phyloP scores from a whole-genome alignment of 768 basidiomycete genomes.

The Kwoniella pini region DNA sequence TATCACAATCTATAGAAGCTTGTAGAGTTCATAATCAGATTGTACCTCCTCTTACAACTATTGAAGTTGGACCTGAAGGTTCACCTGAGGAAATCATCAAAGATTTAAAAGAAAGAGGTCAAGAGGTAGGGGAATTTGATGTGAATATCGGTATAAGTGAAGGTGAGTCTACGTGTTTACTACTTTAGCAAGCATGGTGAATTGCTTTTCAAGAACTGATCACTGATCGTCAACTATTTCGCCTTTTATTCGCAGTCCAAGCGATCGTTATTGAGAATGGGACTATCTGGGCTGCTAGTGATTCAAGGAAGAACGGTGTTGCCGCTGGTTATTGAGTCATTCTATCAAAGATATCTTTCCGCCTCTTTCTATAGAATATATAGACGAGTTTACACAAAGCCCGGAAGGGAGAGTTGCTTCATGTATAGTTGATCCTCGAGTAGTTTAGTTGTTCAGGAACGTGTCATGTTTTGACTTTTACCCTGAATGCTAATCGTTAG shows the following conservation, averaged over 20 bases:
- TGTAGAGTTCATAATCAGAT: constrained; percentile 85
- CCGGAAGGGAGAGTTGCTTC: no score
- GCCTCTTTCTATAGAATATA: no score
- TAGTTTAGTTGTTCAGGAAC: no score
- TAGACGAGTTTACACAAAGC: no score
- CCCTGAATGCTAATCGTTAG: no score
- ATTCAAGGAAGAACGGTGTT: constrained; percentile 89
- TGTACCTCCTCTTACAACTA: constrained; percentile 61
- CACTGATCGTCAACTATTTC: background rate
- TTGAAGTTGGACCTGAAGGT: constrained; percentile 59
- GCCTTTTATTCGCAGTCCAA: constrained; percentile 59
- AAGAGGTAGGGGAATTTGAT: constrained; percentile 70
- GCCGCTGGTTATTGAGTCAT: constrained; percentile 75
- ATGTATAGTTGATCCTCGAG: no score
- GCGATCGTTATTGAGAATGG: constrained; percentile 63
- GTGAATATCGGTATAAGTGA: constrained; percentile 61
- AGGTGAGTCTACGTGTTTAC: constrained; percentile 28
- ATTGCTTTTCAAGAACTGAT: no score
- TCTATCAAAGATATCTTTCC: background rate
- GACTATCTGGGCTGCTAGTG: constrained; percentile 74
- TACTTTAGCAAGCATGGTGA: background rate
- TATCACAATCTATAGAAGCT: constrained; percentile 77
- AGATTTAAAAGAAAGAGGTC: constrained; percentile 65
- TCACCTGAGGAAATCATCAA: constrained; percentile 59
- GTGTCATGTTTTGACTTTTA: no score